Evolutionary conservation across 1,284 basidiomycete genomes (phyloP), one percentile per base, ranked within the genome.

Genomic region (Sanghuangporus sanghuang): DNA sequence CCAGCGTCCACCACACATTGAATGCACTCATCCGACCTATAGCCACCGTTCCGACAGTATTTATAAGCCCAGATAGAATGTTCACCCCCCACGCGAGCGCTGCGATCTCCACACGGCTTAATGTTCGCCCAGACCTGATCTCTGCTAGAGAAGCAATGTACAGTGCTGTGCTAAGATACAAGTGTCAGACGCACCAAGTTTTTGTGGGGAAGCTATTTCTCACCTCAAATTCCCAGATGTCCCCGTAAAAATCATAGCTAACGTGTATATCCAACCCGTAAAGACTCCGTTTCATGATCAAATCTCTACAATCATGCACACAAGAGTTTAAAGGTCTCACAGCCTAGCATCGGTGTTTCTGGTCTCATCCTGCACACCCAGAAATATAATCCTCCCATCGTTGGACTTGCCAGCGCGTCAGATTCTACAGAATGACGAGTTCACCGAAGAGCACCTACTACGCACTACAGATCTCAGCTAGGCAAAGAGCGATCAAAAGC

Each of bases 341-440:
- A 85, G 44, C 84, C 84, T 7, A 85, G 75, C 27, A 84, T 72
- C 2, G 84, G 83, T 8, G 73, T 67, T 49, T 84, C 78, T 0
- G 83, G 82, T 67, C 84, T 84, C 82, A 85, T 83, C 69, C 79
- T 82, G 74, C 81, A 84, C n/a, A 84, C 84, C 83, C 83, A 85
- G 68, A 85, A 85, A 70, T 85, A 85, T 44, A 85, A 71, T 2
- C 83, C 83, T 18, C 83, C 84, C 77, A 84, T 79, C 1, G 83
- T 83, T 0, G 82, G 81, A 65, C 80, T 83, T 40, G 40, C 3
- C 40, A 6, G 3, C 6, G 3, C 16, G 11, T 53, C 5, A 32
- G 52, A 3, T 32, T 32, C 52, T 53, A 12, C 58, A n/a, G 7
- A 27, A 23, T 50, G 12, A 32, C 50, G 53, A 58, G 40, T n/a